Conservation (phyloP, 345 rosid species). For the Excoecaria cochinchinensis region DNA sequence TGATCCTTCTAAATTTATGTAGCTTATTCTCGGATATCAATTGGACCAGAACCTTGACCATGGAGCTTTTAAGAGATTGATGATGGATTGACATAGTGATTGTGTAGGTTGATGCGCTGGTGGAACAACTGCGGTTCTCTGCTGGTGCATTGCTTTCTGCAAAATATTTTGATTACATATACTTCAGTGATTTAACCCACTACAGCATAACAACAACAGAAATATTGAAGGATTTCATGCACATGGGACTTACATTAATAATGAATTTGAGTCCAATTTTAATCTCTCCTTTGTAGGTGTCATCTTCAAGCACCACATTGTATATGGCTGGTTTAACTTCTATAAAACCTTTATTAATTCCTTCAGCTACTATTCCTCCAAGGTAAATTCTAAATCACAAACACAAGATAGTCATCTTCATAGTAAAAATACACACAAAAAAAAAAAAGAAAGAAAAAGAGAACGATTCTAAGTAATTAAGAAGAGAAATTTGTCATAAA, state of each 20-base stretch:
- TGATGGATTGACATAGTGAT: conserved; percentile 25
- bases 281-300: conserved; percentile 63
- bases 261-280: conserved; percentile 67
- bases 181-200: background rate
- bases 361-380: conserved; percentile 69
- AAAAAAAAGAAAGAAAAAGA: background rate
- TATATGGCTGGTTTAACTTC: conserved; percentile 61
- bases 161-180: background rate
- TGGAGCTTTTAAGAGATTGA: conserved; percentile 41
- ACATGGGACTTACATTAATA: conserved; percentile 39
- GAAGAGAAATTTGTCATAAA: background rate
- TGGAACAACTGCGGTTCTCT: conserved; percentile 25
- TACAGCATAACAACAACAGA: background rate
- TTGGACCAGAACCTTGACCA: conserved; percentile 41
- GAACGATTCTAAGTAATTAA: background rate
- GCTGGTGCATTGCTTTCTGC: conserved; percentile 39
- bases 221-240: background rate
- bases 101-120: conserved; percentile 30
- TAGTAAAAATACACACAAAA: background rate
- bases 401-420: background rate
- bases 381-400: conserved; percentile 48
- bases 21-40: conserved; percentile 9
- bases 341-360: conserved; percentile 47
- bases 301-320: conserved; percentile 74
- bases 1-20: conserved; percentile 14